Evolutionary conservation across 2,329 filamentous ascomycete species (phyloP).

Genomic region (Nemania diffusa): DNA sequence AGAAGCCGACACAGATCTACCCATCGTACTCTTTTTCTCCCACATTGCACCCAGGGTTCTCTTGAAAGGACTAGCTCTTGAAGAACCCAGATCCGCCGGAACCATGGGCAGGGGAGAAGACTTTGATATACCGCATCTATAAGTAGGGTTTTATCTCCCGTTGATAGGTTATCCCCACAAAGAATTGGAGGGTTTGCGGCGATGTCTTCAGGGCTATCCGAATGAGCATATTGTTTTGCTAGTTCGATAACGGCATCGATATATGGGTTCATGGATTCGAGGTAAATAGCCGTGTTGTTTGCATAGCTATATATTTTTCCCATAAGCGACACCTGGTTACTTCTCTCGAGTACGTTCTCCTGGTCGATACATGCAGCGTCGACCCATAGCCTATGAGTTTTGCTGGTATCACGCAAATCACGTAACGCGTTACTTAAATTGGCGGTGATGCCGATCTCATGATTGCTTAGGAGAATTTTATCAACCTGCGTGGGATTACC

Average conservation of each 20-base stretch:
- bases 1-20: conserved; percentile 10
- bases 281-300: conserved; percentile 26
- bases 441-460: conserved; percentile 6
- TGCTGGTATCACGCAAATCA: conserved; percentile 9
- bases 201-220: neutral
- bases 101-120: conserved; percentile 26
- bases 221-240: neutral
- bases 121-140: neutral
- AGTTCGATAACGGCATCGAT: neutral
- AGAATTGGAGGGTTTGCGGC: neutral
- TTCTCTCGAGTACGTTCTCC: conserved; percentile 21
- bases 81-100: conserved; percentile 31
- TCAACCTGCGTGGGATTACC: conserved; percentile 3
- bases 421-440: conserved; percentile 11
- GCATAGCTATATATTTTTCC: conserved; percentile 22
- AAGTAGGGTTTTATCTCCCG: neutral
- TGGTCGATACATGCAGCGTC: conserved; percentile 31
- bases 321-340: conserved; percentile 28
- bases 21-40: conserved; percentile 23
- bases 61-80: conserved; percentile 30
- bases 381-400: conserved; percentile 1
- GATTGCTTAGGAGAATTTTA: neutral
- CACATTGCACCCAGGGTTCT: conserved; percentile 32
- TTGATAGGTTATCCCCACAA: neutral
- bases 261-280: conserved; percentile 3